Evolutionary conservation across 108 stramenopile species (phyloP).

Genomic region (Pseudonitzschia pungens): DNA sequence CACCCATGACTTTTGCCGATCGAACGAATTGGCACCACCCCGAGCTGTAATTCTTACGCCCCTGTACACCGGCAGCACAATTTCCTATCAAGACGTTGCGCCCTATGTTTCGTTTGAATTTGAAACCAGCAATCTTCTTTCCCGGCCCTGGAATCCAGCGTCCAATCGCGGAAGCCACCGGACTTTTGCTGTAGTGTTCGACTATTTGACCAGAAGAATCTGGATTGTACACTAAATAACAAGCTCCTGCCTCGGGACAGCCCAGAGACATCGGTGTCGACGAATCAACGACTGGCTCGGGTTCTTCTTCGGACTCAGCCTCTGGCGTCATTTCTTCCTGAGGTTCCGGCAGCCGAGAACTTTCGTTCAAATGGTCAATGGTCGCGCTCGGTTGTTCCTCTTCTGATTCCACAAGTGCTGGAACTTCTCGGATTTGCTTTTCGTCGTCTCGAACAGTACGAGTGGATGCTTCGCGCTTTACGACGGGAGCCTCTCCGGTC

Average conservation of each 20-base stretch:
- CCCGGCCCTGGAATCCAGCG: conserved; percentile 34
- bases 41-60: conserved; percentile 33
- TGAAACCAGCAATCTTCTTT: conserved; percentile 48
- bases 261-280: conserved; percentile 6
- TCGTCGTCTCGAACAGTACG: not conserved
- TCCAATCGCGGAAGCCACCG: conserved; percentile 40
- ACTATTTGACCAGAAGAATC: conserved; percentile 41
- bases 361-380: not conserved
- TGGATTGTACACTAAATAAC: conserved; percentile 41
- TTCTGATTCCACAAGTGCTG: not conserved
- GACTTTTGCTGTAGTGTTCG: conserved; percentile 41
- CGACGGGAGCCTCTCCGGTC: not conserved
- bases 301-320: not conserved
- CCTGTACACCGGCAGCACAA: conserved; percentile 27
- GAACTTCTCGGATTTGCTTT: not conserved
- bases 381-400: not conserved
- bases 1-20: conserved; percentile 13
- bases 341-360: not conserved
- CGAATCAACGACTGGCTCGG: not conserved
- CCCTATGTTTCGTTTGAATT: conserved; percentile 47
- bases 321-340: not conserved
- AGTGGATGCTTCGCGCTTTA: not conserved
- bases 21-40: conserved; percentile 40
- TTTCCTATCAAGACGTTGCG: conserved; percentile 30
- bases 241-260: conserved; percentile 24